Evolutionary conservation across 805 yeast genomes (phyloP).

Genomic region (Spathaspora passalidarum): DNA sequence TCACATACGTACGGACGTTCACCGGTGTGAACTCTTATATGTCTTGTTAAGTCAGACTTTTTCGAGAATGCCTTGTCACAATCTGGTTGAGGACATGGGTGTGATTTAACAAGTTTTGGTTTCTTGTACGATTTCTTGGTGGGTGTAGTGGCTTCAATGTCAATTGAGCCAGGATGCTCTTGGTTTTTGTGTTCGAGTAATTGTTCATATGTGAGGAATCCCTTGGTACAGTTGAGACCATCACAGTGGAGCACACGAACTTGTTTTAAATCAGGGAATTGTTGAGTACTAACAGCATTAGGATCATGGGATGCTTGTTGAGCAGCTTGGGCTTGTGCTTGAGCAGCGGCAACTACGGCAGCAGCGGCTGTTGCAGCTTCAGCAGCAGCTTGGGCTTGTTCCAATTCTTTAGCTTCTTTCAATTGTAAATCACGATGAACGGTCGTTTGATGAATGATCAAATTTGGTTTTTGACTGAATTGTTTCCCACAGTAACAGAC

Average conservation of each 20-base stretch:
- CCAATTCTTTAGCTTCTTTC: background rate
- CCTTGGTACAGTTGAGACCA: conserved; percentile 8
- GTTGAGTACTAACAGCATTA: background rate
- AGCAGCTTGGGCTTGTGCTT: background rate
- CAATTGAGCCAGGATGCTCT: conserved; percentile 6
- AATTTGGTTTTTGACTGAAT: conserved; percentile 12
- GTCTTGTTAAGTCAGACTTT: conserved; percentile 15
- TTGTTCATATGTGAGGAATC: conserved; percentile 8
- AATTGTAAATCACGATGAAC: conserved; percentile 12
- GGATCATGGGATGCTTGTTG: background rate
- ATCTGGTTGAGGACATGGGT: conserved; percentile 12
- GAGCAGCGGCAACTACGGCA: background rate
- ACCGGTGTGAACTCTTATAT: conserved; percentile 15
- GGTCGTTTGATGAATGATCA: conserved; percentile 9
- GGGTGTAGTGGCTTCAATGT: background rate
- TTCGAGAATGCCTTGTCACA: conserved; percentile 16
- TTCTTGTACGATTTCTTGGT: conserved; percentile 1
- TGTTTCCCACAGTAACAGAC: conserved; percentile 12
- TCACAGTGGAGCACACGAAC: conserved; percentile 13
- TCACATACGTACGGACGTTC: conserved; percentile 17
- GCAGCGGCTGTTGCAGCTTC: background rate
- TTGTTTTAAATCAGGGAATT: conserved; percentile 5
- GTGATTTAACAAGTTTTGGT: conserved; percentile 6
- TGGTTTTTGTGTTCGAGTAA: conserved; percentile 7
- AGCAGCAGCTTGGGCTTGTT: background rate